Conservation (phyloP, 2,329 filamentous ascomycete genomes). For the Onygena corvina region DNA sequence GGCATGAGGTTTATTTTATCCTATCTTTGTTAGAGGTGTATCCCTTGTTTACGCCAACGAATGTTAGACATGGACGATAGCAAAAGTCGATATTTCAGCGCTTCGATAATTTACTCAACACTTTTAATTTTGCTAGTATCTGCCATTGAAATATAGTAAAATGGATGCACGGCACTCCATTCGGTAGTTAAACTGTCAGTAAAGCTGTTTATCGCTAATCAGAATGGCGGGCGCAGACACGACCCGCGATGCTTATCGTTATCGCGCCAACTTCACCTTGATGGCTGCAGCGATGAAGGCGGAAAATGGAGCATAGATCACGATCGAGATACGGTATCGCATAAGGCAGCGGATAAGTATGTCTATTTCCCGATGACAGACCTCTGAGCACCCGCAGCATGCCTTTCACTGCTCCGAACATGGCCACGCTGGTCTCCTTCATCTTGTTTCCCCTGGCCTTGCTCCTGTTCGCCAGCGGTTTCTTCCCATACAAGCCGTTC, state of each 20-base stretch:
- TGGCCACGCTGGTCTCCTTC: slow-evolving; percentile 46
- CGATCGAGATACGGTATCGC: too few relatives aligned
- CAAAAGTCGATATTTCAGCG: background rate
- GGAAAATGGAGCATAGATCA: too few relatives aligned
- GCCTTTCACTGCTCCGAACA: background rate
- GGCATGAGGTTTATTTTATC: background rate
- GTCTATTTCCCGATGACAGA: background rate
- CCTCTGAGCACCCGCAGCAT: background rate
- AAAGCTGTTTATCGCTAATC: background rate
- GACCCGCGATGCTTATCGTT: background rate
- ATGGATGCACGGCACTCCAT: too few relatives aligned
- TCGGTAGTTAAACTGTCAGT: too few relatives aligned
- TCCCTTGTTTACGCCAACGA: background rate
- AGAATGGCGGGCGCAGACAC: background rate
- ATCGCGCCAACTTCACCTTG: background rate
- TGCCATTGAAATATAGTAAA: too few relatives aligned
- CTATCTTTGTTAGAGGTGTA: background rate
- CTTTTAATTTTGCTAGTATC: too few relatives aligned
- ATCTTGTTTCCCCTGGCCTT: slow-evolving; percentile 63
- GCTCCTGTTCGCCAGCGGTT: slow-evolving; percentile 69
- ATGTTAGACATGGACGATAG: background rate
- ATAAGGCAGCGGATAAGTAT: background rate
- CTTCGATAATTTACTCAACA: background rate
- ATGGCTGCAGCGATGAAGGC: too few relatives aligned
- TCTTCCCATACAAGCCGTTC: slow-evolving; percentile 96